These are phyloP conservation scores for Pseudopithomyces maydicus DNA, from an alignment of 2,329 filamentous ascomycete species.

Conservation along the genomic window DNA sequence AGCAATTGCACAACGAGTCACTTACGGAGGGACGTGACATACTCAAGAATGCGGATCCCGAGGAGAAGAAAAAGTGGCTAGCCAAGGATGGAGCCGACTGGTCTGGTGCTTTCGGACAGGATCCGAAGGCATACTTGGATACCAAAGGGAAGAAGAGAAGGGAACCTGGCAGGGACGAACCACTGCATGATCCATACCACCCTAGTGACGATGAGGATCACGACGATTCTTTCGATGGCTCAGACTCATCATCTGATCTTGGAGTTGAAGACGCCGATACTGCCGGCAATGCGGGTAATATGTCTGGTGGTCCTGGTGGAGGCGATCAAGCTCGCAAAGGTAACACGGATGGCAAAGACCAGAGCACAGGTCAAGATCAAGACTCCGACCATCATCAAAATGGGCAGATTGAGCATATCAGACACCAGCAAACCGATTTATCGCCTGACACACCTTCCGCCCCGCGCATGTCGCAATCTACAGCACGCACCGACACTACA, in stretches of 20 bases:
- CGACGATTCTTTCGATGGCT: constrained; percentile 46
- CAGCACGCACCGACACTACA: constrained; percentile 30
- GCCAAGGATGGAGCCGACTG: constrained; percentile 81
- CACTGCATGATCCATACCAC: constrained; percentile 57
- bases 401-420: constrained; percentile 10
- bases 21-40: constrained; percentile 81
- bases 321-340: constrained; percentile 16
- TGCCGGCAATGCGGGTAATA: constrained; percentile 26
- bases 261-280: constrained; percentile 63
- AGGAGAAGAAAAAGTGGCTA: constrained; percentile 79
- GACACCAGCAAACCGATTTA: constrained; percentile 35
- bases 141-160: constrained; percentile 57
- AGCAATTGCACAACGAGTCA: constrained; percentile 80
- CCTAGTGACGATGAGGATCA: constrained; percentile 51
- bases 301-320: constrained; percentile 24
- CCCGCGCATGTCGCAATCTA: constrained; percentile 31
- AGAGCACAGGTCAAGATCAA: neutral
- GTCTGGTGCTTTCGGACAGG: constrained; percentile 82
- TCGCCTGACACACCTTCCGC: constrained; percentile 16
- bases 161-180: constrained; percentile 60
- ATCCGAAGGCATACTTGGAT: constrained; percentile 68
- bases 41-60: constrained; percentile 71
- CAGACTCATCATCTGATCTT: constrained; percentile 56
- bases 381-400: neutral
- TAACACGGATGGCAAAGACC: constrained; percentile 3